These are phyloP conservation scores for Liriodendron chinense DNA, from an alignment of 164 flowering plant species.

Conservation along the genomic window DNA sequence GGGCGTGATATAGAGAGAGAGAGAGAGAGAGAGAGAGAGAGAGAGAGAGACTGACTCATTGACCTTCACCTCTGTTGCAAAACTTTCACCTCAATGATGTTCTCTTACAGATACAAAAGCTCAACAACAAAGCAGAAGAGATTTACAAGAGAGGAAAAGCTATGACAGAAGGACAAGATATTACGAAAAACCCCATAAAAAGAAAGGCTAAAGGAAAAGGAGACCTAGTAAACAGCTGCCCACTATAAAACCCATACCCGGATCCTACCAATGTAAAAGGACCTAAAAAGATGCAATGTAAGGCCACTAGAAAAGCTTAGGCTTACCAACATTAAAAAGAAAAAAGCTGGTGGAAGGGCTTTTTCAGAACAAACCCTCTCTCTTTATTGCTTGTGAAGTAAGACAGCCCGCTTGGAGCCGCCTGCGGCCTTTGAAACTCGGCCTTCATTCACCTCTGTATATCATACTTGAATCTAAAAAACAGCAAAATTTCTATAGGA, in stretches of 20 bases:
- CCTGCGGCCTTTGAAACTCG: not conserved
- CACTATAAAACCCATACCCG: not conserved
- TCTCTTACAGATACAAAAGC: constrained; percentile 7
- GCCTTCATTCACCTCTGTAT: constrained; percentile 5
- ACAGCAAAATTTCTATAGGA: constrained; percentile 16
- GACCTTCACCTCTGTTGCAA: too few species aligned
- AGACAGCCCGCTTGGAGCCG: not conserved
- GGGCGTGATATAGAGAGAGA: too few species aligned
- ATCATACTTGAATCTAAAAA: constrained; percentile 1
- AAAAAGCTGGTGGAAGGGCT: not conserved
- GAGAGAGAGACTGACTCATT: too few species aligned
- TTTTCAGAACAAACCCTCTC: not conserved
- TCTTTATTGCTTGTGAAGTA: constrained; percentile 5
- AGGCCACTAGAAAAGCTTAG: not conserved
- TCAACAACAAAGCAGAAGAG: not conserved
- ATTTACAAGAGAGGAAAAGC: constrained; percentile 9
- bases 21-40: too few species aligned
- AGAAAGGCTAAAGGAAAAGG: not conserved
- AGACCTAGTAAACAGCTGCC: not conserved
- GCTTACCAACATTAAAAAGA: not conserved
- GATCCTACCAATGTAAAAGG: not conserved
- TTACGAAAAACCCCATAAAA: not conserved
- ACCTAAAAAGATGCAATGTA: not conserved
- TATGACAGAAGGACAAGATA: not conserved
- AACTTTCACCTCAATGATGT: not conserved